Base-by-base conservation (phyloP, 805 yeast genomes). In the Candida ovalis region DNA sequence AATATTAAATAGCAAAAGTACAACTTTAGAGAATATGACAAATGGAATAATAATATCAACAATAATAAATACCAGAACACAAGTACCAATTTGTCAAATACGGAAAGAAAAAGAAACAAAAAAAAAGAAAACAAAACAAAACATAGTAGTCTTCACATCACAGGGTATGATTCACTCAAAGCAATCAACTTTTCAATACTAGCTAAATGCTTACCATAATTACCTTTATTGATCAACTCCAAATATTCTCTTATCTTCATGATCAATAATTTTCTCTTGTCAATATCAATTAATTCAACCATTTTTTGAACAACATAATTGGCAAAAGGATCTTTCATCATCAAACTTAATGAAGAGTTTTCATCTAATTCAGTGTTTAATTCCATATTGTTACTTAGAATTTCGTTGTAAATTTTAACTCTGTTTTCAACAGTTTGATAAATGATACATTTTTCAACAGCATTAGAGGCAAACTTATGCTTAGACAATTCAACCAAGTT, bases 291-390 rank as follows among this genome's bases (percentile, higher is more conserved):
- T 2, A 86, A 85, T 52, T 88, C 96, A 38, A 94, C 91, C 58
- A 94, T 76, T 66, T 92, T 91, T 67, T 94, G 99, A 44, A 94
- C 89, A 42, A 94, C 99, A 63, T 94, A 94, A 67, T 94, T 94
- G 22, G 98, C 99, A 70, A 86, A 94, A 65, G 94, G 98, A 66
- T 94, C 99, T 64, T 88, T 88, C 89, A 94, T 90, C 98, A 94
- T 91, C 50, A 85, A 73, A 22, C 91, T 87, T 56, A 94, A 74
- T 8, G 95, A 82, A 1, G 86, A 77, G 45, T 78, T 77, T 54
- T 84, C 91, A 46, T 74, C 79, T 35, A 84, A 79, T 28, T 61
- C 59, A 18, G 74, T 72, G 24, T 65, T 68, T 24, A 64, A 68
- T 33, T 59, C 60, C 43, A 67, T 67, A 53, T 80, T 78, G 48